phyloP scores from a whole-genome alignment of 2,329 filamentous ascomycete genomes.

The Aureobasidium pullulans region DNA sequence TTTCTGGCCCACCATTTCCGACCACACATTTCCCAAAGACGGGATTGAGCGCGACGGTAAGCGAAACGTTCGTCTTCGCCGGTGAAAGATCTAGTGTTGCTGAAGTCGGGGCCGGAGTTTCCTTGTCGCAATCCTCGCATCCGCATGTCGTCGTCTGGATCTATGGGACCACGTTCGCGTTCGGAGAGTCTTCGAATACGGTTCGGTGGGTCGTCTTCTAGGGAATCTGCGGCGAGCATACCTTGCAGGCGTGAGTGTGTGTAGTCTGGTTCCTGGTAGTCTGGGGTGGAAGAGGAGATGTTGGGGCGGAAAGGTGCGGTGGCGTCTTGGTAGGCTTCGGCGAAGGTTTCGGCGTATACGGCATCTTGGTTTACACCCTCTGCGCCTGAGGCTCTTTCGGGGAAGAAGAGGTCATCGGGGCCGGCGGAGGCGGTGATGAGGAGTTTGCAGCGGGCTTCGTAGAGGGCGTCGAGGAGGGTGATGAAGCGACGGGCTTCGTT shows the following conservation, averaged over 20 bases:
- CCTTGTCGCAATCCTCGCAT: constrained; percentile 4
- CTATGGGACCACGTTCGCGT: constrained; percentile 13
- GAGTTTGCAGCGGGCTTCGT: constrained; percentile 74
- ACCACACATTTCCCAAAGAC: constrained; percentile 79
- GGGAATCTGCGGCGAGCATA: constrained; percentile 35
- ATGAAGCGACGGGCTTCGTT: constrained; percentile 78
- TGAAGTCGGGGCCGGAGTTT: constrained; percentile 49
- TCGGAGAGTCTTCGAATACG: constrained; percentile 23
- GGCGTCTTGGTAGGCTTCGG: constrained; percentile 72
- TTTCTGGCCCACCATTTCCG: constrained; percentile 60
- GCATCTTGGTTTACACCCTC: constrained; percentile 36
- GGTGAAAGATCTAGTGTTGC: constrained; percentile 59
- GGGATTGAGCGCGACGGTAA: constrained; percentile 66
- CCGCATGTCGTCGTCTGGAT: constrained; percentile 17
- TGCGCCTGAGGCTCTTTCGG: constrained; percentile 27
- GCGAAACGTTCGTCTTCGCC: constrained; percentile 78
- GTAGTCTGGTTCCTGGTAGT: constrained; percentile 30
- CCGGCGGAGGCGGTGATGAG: constrained; percentile 59
- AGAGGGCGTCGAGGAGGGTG: constrained; percentile 70
- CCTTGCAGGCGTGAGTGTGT: constrained; percentile 30
- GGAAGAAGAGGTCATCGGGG: constrained; percentile 73
- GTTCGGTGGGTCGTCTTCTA: constrained; percentile 46
- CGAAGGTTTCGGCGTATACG: constrained; percentile 57
- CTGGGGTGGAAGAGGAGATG: constrained; percentile 54
- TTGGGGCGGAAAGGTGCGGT: constrained; percentile 74